These are phyloP conservation scores for Amauroascus niger DNA, from an alignment of 2,329 filamentous ascomycete species.

Conservation along the genomic window DNA sequence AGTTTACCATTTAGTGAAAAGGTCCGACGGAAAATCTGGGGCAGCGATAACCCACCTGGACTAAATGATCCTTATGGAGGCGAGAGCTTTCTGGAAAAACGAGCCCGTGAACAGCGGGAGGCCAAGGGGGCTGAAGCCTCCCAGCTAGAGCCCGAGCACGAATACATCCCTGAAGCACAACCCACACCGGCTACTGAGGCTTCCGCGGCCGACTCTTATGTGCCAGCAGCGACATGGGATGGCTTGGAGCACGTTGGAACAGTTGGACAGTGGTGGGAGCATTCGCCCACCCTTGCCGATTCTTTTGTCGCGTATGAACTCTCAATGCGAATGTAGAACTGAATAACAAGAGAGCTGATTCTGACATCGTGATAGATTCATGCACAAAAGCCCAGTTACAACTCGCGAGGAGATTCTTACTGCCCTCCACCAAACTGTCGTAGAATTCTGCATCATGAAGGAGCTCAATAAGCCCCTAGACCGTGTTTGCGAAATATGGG, in stretches of 20 bases:
- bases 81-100: conserved; percentile 28
- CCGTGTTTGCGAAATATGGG: conserved; percentile 27
- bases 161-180: conserved; percentile 10
- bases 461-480: conserved; percentile 33
- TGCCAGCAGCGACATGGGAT: conserved; percentile 42
- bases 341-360: background rate
- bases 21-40: conserved; percentile 42
- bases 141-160: conserved; percentile 13
- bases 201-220: conserved; percentile 29
- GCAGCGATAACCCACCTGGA: conserved; percentile 42
- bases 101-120: conserved; percentile 17
- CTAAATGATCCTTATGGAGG: conserved; percentile 41
- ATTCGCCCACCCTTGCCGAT: conserved; percentile 31
- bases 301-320: conserved; percentile 35
- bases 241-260: conserved; percentile 48
- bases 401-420: conserved; percentile 30
- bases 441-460: conserved; percentile 47
- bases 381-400: conserved; percentile 29
- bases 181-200: background rate
- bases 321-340: background rate
- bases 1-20: conserved; percentile 36
- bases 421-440: conserved; percentile 46
- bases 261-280: conserved; percentile 33
- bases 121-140: conserved; percentile 12
- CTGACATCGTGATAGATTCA: conserved; percentile 24